Percentiles rank a stretch among this genome's conserved stretches.
phyloP scores from a whole-genome alignment of 768 basidiomycete genomes.

The Leccinum sublutescens region DNA sequence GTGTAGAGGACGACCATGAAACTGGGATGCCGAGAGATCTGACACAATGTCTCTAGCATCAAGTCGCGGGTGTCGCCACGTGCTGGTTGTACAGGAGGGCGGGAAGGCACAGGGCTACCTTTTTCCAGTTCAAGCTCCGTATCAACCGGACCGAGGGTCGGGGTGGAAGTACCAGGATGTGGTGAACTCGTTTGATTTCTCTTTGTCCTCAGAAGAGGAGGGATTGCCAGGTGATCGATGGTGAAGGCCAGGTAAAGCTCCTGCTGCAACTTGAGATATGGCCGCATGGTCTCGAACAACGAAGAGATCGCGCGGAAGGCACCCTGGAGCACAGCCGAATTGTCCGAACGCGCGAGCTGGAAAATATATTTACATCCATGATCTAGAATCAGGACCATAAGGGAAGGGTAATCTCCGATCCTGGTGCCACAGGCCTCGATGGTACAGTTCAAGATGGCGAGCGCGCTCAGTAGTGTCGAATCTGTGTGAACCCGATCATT shows the following conservation, averaged over 20 bases:
- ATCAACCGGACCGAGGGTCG: constrained; percentile 39
- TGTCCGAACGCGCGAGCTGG: constrained; percentile 92
- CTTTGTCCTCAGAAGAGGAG: constrained; percentile 33
- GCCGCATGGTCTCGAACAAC: constrained; percentile 83
- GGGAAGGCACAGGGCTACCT: constrained; percentile 48
- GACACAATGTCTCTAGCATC: constrained; percentile 82
- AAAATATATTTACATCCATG: constrained; percentile 95
- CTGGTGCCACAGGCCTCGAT: constrained; percentile 83
- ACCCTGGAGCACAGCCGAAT: constrained; percentile 71
- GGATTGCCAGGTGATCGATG: constrained; percentile 82
- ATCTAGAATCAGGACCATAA: constrained; percentile 77
- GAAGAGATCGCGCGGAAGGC: constrained; percentile 85
- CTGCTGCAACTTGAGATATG: constrained; percentile 87
- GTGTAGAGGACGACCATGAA: constrained; percentile 96
- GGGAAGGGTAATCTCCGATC: constrained; percentile 75
- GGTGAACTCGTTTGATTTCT: constrained; percentile 45
- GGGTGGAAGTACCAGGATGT: constrained; percentile 43
- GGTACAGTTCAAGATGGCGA: constrained; percentile 83
- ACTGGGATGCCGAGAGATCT: constrained; percentile 77
- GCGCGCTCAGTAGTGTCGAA: constrained; percentile 85
- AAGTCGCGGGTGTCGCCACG: constrained; percentile 86
- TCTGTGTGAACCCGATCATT: constrained; percentile 95
- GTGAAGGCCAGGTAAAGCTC: constrained; percentile 94
- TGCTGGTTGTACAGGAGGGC: constrained; percentile 68
- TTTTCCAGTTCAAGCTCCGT: constrained; percentile 47